Percentiles rank a stretch among this genome's conserved stretches.
Conservation (phyloP, 2,329 filamentous ascomycete species). For the Cordyceps militaris region DNA sequence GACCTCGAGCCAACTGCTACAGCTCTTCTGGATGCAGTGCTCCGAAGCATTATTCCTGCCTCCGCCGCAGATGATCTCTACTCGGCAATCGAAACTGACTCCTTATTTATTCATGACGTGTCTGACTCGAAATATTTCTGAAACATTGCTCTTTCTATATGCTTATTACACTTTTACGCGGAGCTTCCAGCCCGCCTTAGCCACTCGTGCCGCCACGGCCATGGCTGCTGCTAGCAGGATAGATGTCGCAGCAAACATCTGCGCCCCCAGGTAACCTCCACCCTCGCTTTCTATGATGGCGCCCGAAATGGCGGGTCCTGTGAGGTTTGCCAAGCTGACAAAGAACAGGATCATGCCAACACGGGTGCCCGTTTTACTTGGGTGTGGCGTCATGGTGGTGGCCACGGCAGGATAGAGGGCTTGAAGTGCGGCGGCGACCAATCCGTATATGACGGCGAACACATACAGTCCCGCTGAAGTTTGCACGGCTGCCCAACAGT, state of each 20-base stretch:
- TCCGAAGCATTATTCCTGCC: too few species aligned
- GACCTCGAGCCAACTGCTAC: too few species aligned
- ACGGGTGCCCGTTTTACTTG: constrained; percentile 25
- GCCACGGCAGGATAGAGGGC: constrained; percentile 44
- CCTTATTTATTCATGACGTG: too few species aligned
- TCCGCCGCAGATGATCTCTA: too few species aligned
- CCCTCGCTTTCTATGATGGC: constrained; percentile 12
- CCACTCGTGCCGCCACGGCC: constrained; percentile 38
- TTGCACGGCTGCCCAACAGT: constrained; percentile 24
- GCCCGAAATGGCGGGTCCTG: constrained; percentile 23
- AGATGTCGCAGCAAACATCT: constrained; percentile 43
- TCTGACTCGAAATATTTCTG: too few species aligned
- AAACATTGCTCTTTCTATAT: neutral
- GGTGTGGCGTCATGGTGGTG: constrained; percentile 32
- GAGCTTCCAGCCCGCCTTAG: constrained; percentile 23
- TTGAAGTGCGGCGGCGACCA: constrained; percentile 43
- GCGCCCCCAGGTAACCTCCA: constrained; percentile 21
- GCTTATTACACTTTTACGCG: constrained; percentile 4
- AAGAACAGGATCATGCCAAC: constrained; percentile 31
- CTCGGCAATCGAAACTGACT: too few species aligned
- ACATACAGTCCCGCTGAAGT: constrained; percentile 20
- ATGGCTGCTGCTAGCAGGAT: constrained; percentile 46
- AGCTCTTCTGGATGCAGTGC: too few species aligned
- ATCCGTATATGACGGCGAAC: constrained; percentile 38
- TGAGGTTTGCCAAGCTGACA: constrained; percentile 24